Evolutionary conservation across 176 grass and related monocot genomes (phyloP).

Genomic region (Eremochloa ophiuroides): DNA sequence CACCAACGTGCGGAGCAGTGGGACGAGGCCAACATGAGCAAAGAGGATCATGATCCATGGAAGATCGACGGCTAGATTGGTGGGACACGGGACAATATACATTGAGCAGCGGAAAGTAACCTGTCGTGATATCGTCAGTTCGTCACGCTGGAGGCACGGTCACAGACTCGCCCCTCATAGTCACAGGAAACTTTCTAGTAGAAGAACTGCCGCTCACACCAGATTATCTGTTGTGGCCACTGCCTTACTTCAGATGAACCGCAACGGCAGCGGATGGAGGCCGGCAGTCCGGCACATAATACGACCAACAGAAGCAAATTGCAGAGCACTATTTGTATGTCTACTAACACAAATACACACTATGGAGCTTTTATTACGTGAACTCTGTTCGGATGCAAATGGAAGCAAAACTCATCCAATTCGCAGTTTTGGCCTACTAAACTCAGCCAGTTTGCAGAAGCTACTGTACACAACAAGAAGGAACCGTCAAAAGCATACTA

Average conservation of each 20-base stretch:
- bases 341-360: constrained; percentile 7
- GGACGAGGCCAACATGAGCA: not conserved
- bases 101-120: not conserved
- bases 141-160: not conserved
- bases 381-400: not conserved
- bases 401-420: not conserved
- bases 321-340: not conserved
- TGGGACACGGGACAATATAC: not conserved
- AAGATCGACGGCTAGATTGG: not conserved
- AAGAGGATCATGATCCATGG: not conserved
- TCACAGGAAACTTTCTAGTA: not conserved
- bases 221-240: not conserved
- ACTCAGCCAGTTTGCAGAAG: constrained; percentile 1
- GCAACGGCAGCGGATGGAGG: not conserved
- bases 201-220: not conserved
- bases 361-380: not conserved
- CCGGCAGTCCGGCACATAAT: not conserved
- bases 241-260: not conserved
- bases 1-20: not conserved
- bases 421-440: not conserved
- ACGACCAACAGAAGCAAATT: not conserved
- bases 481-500: constrained; percentile 16
- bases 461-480: constrained; percentile 26
- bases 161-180: too few relatives aligned
- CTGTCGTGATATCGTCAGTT: not conserved